Evolutionary conservation across 2,329 filamentous ascomycete species (phyloP).

Genomic region (Rutstroemia sp.): DNA sequence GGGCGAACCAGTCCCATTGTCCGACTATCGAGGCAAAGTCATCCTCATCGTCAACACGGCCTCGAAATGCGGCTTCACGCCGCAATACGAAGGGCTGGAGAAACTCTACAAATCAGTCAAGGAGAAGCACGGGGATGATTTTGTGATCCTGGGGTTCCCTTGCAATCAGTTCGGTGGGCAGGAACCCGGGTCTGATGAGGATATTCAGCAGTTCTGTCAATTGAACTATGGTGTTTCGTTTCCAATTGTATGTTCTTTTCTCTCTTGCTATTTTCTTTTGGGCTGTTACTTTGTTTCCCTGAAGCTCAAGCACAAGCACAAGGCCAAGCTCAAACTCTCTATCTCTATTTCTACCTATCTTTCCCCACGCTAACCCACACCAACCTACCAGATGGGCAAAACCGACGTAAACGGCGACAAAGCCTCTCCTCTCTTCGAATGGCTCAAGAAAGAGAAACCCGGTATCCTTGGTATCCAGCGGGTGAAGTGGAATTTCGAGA

Average conservation of each 20-base stretch:
- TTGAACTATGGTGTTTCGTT: slow-evolving; percentile 92
- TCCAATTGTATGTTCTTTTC: slow-evolving; percentile 54
- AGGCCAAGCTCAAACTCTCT: too few species aligned
- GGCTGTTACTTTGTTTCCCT: background rate
- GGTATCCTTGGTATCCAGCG: slow-evolving; percentile 82
- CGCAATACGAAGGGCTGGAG: slow-evolving; percentile 88
- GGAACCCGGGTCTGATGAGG: slow-evolving; percentile 69
- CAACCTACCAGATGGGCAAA: slow-evolving; percentile 55
- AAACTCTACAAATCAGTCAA: slow-evolving; percentile 76
- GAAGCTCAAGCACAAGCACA: too few species aligned
- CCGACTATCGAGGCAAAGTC: slow-evolving; percentile 79
- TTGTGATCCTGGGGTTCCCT: slow-evolving; percentile 88
- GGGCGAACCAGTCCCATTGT: slow-evolving; percentile 63
- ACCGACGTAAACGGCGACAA: slow-evolving; percentile 85
- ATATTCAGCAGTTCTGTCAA: slow-evolving; percentile 81
- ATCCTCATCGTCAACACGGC: slow-evolving; percentile 96
- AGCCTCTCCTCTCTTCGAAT: slow-evolving; percentile 74
- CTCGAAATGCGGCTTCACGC: slow-evolving; percentile 97
- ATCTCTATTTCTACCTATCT: background rate
- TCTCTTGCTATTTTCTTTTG: background rate
- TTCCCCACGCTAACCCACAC: background rate
- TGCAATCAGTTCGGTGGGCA: slow-evolving; percentile 96
- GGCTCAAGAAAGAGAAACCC: slow-evolving; percentile 64
- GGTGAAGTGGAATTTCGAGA: slow-evolving; percentile 99
- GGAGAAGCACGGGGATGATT: slow-evolving; percentile 56